Evolutionary conservation across 495 filamentous ascomycete species (phyloP).

Genomic region (Podospora comata): DNA sequence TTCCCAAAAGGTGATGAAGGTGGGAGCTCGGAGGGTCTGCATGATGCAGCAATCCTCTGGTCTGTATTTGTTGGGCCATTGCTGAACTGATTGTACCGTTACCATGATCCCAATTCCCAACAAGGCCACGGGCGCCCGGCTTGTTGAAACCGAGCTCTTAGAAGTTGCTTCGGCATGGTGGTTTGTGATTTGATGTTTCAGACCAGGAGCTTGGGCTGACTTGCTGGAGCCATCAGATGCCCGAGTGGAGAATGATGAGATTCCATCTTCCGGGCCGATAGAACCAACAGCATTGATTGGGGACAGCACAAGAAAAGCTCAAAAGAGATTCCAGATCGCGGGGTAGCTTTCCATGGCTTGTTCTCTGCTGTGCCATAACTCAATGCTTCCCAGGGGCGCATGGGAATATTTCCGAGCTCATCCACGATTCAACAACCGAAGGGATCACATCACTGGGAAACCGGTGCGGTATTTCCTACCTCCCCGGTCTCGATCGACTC

Average conservation of each 20-base stretch:
- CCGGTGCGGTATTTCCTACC: background rate
- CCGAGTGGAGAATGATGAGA: background rate
- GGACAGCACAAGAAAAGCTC: background rate
- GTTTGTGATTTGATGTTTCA: background rate
- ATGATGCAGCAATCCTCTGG: background rate
- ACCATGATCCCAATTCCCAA: background rate
- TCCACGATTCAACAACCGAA: background rate
- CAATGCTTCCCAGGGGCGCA: background rate
- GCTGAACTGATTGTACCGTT: background rate
- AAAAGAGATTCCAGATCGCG: background rate
- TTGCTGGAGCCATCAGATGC: background rate
- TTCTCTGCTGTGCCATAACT: background rate
- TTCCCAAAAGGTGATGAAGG: no score
- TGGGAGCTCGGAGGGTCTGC: background rate
- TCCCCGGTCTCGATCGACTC: background rate
- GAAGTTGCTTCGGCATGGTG: background rate
- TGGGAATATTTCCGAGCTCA: background rate
- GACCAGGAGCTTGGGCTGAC: background rate
- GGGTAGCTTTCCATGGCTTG: background rate
- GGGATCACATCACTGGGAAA: background rate
- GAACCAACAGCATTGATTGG: background rate
- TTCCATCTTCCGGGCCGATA: background rate
- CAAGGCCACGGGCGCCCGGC: background rate
- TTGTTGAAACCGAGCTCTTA: no score
- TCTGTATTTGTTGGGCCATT: conserved; percentile 1